phyloP scores from a whole-genome alignment of 2,329 filamentous ascomycete species.

The Fusarium nematophilum region DNA sequence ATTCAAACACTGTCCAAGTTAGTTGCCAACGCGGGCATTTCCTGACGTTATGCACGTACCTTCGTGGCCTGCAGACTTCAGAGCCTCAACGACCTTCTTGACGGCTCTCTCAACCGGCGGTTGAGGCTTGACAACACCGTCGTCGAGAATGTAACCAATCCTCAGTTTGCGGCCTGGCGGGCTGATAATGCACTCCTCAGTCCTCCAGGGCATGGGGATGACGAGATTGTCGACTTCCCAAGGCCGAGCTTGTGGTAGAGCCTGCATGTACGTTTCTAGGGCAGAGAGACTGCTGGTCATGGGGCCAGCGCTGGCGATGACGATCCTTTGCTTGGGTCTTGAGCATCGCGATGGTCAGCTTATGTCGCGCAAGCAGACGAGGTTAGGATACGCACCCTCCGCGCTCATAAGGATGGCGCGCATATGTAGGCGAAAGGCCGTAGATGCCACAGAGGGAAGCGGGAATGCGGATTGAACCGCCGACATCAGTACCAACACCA shows the following conservation, averaged over 20 bases:
- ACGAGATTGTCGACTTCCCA: conserved; percentile 12
- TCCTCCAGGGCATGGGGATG: conserved; percentile 11
- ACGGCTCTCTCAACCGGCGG: conserved; percentile 11
- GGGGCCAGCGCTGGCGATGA: conserved; percentile 12
- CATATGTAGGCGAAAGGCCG: conserved; percentile 17
- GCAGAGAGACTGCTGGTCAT: conserved; percentile 8
- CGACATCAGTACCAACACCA: conserved; percentile 20
- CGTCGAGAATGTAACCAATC: conserved; percentile 19
- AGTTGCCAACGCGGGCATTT: background rate
- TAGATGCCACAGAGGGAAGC: conserved; percentile 16
- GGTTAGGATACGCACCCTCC: background rate
- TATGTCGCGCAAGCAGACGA: background rate
- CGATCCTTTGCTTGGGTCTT: conserved; percentile 17
- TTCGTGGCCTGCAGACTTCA: conserved; percentile 14
- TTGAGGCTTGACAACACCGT: conserved; percentile 19
- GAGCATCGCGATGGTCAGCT: background rate
- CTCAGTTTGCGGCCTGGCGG: conserved; percentile 7
- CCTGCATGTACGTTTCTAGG: conserved; percentile 21
- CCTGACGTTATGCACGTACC: background rate
- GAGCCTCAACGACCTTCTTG: background rate
- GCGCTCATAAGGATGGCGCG: conserved; percentile 20
- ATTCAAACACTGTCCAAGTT: conserved; percentile 6
- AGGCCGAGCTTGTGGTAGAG: conserved; percentile 8
- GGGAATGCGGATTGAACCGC: conserved; percentile 20
- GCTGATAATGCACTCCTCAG: conserved; percentile 3